Evolutionary conservation across 371 early-diverging fungal species (phyloP), one percentile per base, ranked within the genome.

Genomic region (Quaeritorhiza haematococci): DNA sequence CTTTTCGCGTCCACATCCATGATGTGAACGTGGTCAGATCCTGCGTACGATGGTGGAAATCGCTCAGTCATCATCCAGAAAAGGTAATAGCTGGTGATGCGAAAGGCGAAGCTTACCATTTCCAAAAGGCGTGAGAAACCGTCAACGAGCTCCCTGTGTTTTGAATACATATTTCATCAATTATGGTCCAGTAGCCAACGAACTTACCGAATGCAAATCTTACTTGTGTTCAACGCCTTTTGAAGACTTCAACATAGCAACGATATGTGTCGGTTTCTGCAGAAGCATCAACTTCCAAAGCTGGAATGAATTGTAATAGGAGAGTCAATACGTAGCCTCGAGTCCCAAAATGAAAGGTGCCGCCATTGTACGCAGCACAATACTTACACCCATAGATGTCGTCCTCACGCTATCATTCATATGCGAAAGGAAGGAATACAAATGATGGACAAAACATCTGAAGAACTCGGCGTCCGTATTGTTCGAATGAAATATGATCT

Each of bases 391-490:
- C 38, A 81, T 71, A 33, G 83, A 74, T 33, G 71, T 66, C 24
- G 61, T 69, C 28, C 69, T 79, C 15, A 84, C 67, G 32, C 59
- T 51, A 4, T 77, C 74, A 38, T 78, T 72, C 13, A 72, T 72
- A 19, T 63, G 55, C 3, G 74, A 58, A 29, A 86, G 58, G 51
- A 74, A 81, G 10, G 71, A 62, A 53, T 83, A 87, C 30, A 90
- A 55, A 64, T 87, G 83, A 57, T 84, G 76, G 33, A 83, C 76
- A 42, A 87, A 66, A 55, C 80, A 76, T 56, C 73, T 75, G 63
- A 84, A 72, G 57, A 85, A 87, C 30, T 86, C 84, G 3, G 71
- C 59, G 58, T 90, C 88, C 0, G 64, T 77, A 24, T 85, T 85
- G 24, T 69, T 67, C 5, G 63, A 15, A 55, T 76, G 79, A 4